These are phyloP conservation scores for Tetrapisispora taiwanensis DNA, from an alignment of 805 yeast genomes.

Conservation along the genomic window DNA sequence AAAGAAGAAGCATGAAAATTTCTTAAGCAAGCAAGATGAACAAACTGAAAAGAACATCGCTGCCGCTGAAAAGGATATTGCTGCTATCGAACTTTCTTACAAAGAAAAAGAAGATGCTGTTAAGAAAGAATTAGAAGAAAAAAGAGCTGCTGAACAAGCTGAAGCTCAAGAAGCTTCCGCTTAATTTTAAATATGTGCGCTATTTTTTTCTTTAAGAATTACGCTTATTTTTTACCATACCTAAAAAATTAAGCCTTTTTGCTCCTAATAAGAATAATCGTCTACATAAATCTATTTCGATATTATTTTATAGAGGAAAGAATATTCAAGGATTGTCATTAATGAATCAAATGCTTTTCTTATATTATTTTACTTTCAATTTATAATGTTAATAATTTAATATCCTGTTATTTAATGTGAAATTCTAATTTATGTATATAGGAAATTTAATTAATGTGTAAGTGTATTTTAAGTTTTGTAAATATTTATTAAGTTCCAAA, in stretches of 20 bases:
- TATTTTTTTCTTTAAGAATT: no score
- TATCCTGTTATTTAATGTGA: background rate
- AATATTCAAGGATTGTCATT: background rate
- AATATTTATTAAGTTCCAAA: no score
- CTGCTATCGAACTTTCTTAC: conserved; percentile 49
- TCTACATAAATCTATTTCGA: background rate
- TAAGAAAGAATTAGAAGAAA: conserved; percentile 25
- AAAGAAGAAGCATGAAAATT: conserved; percentile 60
- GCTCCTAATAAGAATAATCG: background rate
- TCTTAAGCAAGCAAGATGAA: conserved; percentile 63
- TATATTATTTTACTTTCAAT: background rate
- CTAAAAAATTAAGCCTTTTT: no score
- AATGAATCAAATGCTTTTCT: background rate
- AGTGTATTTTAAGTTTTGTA: no score
- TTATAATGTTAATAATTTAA: conserved; percentile 1
- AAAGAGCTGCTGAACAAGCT: conserved; percentile 23
- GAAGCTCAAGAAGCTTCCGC: conserved; percentile 13
- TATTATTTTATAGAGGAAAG: conserved; percentile 1
- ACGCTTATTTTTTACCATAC: no score
- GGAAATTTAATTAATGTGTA: no score
- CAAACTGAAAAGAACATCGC: conserved; percentile 69
- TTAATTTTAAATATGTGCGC: background rate
- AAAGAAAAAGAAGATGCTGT: conserved; percentile 36
- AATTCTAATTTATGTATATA: no score
- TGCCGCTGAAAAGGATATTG: conserved; percentile 68